Base-by-base conservation (phyloP, 2,329 filamentous ascomycete genomes). In the Colletotrichum sp. region DNA sequence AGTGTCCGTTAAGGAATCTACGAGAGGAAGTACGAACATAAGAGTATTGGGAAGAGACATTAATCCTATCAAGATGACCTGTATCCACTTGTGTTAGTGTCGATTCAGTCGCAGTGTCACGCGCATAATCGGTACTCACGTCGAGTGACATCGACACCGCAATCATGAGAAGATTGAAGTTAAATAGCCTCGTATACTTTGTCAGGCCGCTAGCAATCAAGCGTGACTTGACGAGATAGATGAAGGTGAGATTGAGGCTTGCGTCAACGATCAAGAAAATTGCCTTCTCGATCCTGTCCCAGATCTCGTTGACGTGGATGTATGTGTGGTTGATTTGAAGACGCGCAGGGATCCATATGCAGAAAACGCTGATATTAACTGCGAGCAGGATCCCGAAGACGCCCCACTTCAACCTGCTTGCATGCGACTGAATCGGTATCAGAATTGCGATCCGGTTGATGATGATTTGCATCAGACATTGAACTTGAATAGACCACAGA, bases 401-500 rank as follows among this genome's bases (percentile, higher is more conserved):
- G 2, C 82, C 82, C 85, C 86, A 88, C 77, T 89, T 89, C 30
- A 90, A 78, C 16, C 80, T 81, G 3, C 77, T 72, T 5, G 85
- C 83, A 7, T 84, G 84, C 2, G 76, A 80, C 6, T 81, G 83
- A 63, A 86, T 82, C 18, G 85, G 82, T 26, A 87, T 84, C 57
- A 90, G 84, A 34, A 90, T 83, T 3, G 85, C 82, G 28, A 89
- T 86, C 43, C 88, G 86, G 76, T 89, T 90, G 78, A 89, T 86
- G 79, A 90, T 89, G 72, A 90, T 90, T 79, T 89, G 88, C 81
- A 89, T 86, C 3, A 90, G 81, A 28, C 87, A 83, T 66, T 82
- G 81, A 5, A 82, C 78, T 77, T 89, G 87, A 9, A 75, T 73
- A 16, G 36, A 30, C 73, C 73, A 75, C 6, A 75, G 43, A 16